phyloP scores from a whole-genome alignment of 768 basidiomycete species.

The Suillus subluteus region DNA sequence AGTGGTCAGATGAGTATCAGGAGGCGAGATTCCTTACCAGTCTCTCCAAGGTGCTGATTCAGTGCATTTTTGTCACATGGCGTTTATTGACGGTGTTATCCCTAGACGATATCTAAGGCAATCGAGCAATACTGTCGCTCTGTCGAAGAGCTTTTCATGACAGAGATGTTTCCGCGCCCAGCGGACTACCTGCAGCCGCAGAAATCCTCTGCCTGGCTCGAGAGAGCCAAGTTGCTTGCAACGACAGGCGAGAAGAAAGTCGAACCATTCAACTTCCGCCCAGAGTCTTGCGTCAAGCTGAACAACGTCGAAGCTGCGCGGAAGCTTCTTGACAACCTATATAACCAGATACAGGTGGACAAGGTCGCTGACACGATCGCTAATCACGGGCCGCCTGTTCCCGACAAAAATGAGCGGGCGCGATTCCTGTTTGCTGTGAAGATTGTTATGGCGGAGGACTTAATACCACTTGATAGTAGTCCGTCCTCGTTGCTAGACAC shows the following conservation, averaged over 20 bases:
- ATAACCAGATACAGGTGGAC: slow-evolving; percentile 89
- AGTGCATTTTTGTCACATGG: not conserved
- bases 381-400: slow-evolving; percentile 65
- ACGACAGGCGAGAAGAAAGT: slow-evolving; percentile 85
- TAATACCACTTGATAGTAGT: slow-evolving; percentile 76
- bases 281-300: slow-evolving; percentile 94
- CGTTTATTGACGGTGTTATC: slow-evolving; percentile 12
- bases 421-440: slow-evolving; percentile 93
- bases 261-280: slow-evolving; percentile 92
- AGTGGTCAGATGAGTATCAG: slow-evolving; percentile 92
- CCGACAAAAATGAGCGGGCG: slow-evolving; percentile 66
- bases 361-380: slow-evolving; percentile 70
- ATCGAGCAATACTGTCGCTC: slow-evolving; percentile 89
- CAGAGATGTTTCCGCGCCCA: slow-evolving; percentile 92
- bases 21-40: slow-evolving; percentile 89
- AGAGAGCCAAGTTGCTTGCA: slow-evolving; percentile 80
- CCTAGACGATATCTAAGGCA: slow-evolving; percentile 86
- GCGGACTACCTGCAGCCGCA: slow-evolving; percentile 80
- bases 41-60: slow-evolving; percentile 71
- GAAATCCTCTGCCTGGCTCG: slow-evolving; percentile 87
- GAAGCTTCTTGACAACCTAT: slow-evolving; percentile 90
- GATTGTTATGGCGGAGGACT: slow-evolving; percentile 86
- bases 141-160: slow-evolving; percentile 87
- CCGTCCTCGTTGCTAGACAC: slow-evolving; percentile 86
- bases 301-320: slow-evolving; percentile 97